Percentiles rank a stretch among this genome's conserved stretches.
These are phyloP conservation scores for Saccharum officinarum DNA, from an alignment of 176 grass and related monocot genomes.

Conservation along the genomic window DNA sequence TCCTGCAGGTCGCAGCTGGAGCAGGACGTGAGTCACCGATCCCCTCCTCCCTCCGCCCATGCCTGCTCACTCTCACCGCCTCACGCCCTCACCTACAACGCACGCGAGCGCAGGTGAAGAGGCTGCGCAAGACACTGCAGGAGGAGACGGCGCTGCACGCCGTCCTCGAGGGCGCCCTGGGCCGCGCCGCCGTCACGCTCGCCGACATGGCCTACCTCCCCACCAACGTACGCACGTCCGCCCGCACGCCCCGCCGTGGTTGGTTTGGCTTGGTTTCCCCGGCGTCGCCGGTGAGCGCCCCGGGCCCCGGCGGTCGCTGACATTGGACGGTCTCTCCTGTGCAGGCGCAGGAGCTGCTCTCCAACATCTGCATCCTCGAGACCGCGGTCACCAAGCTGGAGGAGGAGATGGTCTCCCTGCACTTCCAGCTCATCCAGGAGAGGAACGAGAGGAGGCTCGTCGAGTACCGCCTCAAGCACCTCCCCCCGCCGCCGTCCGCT, in stretches of 20 bases:
- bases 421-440: conserved; percentile 97
- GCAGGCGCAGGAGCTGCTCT: conserved; percentile 84
- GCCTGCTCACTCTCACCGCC: neutral
- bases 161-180: conserved; percentile 77
- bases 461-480: conserved; percentile 75
- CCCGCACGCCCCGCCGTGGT: too few species aligned
- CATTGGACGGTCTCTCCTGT: neutral
- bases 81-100: neutral
- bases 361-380: conserved; percentile 71
- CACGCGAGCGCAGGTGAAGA: conserved; percentile 49
- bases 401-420: conserved; percentile 82
- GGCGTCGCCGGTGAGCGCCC: too few species aligned
- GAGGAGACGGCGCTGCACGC: conserved; percentile 79
- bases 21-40: conserved; percentile 59
- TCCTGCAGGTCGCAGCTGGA: conserved; percentile 63
- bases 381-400: conserved; percentile 60
- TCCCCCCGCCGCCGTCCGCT: neutral
- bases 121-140: conserved; percentile 61
- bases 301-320: neutral
- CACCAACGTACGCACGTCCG: conserved; percentile 44
- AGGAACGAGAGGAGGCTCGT: conserved; percentile 86
- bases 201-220: conserved; percentile 83
- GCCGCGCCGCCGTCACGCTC: conserved; percentile 74
- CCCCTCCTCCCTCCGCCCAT: neutral
- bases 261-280: neutral